phyloP scores from a whole-genome alignment of 2,329 filamentous ascomycete species.

The Penicillium italicum region DNA sequence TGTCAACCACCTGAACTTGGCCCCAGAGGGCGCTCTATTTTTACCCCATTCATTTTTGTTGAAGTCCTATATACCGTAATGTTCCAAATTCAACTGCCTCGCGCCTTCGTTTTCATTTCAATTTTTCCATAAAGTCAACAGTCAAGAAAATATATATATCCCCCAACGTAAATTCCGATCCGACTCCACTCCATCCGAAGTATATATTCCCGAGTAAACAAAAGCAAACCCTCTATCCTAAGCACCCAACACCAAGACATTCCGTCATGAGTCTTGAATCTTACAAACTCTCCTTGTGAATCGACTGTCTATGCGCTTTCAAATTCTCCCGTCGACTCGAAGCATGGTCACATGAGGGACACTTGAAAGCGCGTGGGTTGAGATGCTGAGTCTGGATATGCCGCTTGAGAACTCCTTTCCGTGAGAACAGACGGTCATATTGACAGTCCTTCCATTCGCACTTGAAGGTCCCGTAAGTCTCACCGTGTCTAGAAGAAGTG shows the following conservation, averaged over 20 bases:
- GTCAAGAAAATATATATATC: neutral
- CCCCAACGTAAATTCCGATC: neutral
- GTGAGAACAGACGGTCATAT: slow-evolving; percentile 4
- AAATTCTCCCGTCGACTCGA: slow-evolving; percentile 6
- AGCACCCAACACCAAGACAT: neutral
- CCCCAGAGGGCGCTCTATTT: neutral
- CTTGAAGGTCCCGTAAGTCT: neutral
- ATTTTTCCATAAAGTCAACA: neutral
- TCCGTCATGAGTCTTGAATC: neutral
- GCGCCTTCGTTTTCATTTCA: neutral
- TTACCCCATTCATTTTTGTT: neutral
- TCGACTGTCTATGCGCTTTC: neutral
- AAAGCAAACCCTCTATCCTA: neutral
- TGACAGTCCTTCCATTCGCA: slow-evolving; percentile 5
- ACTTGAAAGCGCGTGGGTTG: slow-evolving; percentile 1
- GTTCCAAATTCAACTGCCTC: neutral
- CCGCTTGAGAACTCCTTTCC: slow-evolving; percentile 5
- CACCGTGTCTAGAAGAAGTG: neutral
- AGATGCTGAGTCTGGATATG: slow-evolving; percentile 7
- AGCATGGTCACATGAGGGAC: neutral
- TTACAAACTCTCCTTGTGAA: neutral
- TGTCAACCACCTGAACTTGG: neutral
- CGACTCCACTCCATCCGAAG: slow-evolving; percentile 4
- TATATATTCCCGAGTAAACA: neutral
- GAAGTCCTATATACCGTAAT: neutral